These are phyloP conservation scores for Selaginella tamariscina DNA, from an alignment of 75 land plant species.

Conservation along the genomic window DNA sequence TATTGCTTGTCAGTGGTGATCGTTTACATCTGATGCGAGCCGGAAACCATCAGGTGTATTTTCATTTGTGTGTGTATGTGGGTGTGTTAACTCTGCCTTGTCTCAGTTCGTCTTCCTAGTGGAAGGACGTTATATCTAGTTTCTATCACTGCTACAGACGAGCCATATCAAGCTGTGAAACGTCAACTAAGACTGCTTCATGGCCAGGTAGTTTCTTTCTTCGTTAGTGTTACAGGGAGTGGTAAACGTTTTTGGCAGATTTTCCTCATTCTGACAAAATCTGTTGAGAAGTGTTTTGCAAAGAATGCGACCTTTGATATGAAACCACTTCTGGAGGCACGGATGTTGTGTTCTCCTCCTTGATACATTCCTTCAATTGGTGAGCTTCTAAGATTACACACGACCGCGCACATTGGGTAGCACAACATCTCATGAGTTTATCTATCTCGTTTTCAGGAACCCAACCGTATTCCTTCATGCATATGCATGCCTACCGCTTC, in stretches of 20 bases:
- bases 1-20: constrained; percentile 65
- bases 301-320: constrained; percentile 94
- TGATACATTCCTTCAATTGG: constrained; percentile 88
- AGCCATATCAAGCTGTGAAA: constrained; percentile 64
- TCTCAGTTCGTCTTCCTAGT: constrained; percentile 84
- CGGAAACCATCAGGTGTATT: constrained; percentile 84
- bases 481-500: constrained; percentile 91
- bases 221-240: not conserved
- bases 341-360: constrained; percentile 79
- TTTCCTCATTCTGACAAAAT: constrained; percentile 81
- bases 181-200: constrained; percentile 85
- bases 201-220: constrained; percentile 52
- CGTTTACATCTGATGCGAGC: constrained; percentile 60
- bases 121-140: constrained; percentile 91
- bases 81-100: not conserved
- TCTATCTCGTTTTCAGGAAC: constrained; percentile 60
- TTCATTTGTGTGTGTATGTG: not conserved
- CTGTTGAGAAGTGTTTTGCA: constrained; percentile 85
- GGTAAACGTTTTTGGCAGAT: constrained; percentile 40
- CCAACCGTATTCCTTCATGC: constrained; percentile 90
- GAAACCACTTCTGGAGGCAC: constrained; percentile 94
- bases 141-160: constrained; percentile 94
- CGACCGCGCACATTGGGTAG: too few relatives aligned
- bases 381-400: too few relatives aligned
- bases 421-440: too few relatives aligned